Base-by-base conservation (phyloP, 192 early-diverging fungal genomes). In the Entomortierella chlamydospora region DNA sequence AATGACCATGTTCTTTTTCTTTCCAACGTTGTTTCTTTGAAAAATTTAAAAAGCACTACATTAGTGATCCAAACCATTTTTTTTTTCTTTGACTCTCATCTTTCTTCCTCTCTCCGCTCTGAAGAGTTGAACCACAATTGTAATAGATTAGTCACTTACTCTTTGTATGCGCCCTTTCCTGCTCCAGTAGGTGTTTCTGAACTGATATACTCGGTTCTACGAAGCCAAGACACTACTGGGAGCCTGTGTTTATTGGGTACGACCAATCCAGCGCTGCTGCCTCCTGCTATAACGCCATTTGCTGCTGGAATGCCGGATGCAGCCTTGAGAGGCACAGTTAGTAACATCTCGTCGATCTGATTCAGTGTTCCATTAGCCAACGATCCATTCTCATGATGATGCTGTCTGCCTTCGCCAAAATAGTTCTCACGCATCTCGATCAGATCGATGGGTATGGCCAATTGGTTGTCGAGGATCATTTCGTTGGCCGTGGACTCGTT, bases 121-220 rank as follows among this genome's bases (percentile, higher is more conserved):
- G n/a, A n/a, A n/a, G n/a, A n/a, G n/a, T n/a, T n/a, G n/a, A n/a
- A n/a, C n/a, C n/a, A n/a, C 22, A 43, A 33, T 23, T 18, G 29
- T n/a, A 41, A 41, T 6, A 41, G 39, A 41, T n/a, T n/a, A n/a
- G n/a, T n/a, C 0, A 55, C 72, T 37, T 71, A 77, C 73, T 73
- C 72, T 22, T 69, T 74, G 39, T 68, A 30, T 56, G 81, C 54
- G 23, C 70, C 49, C 71, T 72, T 53, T 62, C 70, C 76, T 20
- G 77, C 80, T 23, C 81, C 69, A 7, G 73, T 81, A 17, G 83
- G 81, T 18, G 83, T 82, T 25, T 86, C 84, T 11, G 78, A 64
- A 25, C 78, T 80, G 68, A 87, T 87, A 53, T 87, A 87, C 56
- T 87, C 86, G 18, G 86, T 86, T 13, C 86, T 82, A n/a, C 86